Evolutionary conservation across 2,329 filamentous ascomycete species (phyloP), one percentile per base, ranked within the genome.

Genomic region (Calonectria ilicicola): DNA sequence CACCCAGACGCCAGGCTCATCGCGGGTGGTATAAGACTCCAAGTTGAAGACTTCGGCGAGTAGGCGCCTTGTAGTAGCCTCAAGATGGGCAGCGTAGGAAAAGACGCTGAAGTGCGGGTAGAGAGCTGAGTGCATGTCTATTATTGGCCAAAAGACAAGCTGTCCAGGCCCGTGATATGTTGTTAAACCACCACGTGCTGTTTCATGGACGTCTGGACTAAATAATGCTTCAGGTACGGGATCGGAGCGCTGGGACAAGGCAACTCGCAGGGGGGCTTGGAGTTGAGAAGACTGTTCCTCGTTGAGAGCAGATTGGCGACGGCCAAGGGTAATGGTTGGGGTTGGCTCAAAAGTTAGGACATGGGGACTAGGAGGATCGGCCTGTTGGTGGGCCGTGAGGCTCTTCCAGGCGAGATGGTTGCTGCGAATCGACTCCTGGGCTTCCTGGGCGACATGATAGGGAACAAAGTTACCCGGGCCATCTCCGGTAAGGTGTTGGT

Each of bases 111-210:
- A 87, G 56, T 80, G 86, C 0, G 86, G 85, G 76, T 95, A 90
- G 14, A 83, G 75, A 0, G 83, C 80, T 8, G 90, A 88, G 67
- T 91, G 91, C 69, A 98, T 89, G 82, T 98, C 95, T n/a, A 98
- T 83, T 64, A 98, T 91, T 3, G 96, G 95, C 87, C 98, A 99
- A n/a, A 96, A 91, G 42, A 98, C 94, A 62, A 98, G 85, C 83
- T 99, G 97, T 0, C 96, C 96, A 0, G 96, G 97, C 0, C 96
- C 97, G 82, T 99, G 97, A 86, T 98, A 98, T 3, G 97, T 98
- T 0, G 95, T 96, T 76, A 98, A 92, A 0, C 97, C 97, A 73
- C 97, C 97, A 67, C 97, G 92, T n/a, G 92, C 89, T 17, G 94
- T 93, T 78, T 92, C 89, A 51, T 91, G 84, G 78, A 97, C 91